These are phyloP conservation scores for Gossypium schwendimanii DNA, from an alignment of 441 rosid species.

Conservation along the genomic window DNA sequence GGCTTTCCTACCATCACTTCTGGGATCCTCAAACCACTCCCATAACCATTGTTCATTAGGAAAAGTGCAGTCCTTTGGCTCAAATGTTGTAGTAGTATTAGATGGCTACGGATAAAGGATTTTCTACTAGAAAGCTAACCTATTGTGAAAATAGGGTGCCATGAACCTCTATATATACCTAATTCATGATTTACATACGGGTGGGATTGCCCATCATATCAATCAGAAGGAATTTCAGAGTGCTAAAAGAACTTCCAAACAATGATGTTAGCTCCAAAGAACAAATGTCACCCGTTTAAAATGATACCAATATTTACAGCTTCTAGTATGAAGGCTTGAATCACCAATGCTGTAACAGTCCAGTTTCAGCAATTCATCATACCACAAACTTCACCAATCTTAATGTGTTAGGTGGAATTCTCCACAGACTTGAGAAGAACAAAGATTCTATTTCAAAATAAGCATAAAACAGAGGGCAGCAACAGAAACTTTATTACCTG, in stretches of 20 bases:
- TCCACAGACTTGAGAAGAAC: neutral
- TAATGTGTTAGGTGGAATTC: neutral
- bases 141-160: neutral
- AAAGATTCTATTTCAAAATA: neutral
- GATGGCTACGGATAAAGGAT: neutral
- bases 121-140: neutral
- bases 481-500: conserved; percentile 37
- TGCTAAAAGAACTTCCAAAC: neutral
- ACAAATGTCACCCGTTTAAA: neutral
- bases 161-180: neutral
- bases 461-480: neutral
- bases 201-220: neutral
- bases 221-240: neutral
- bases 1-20: no score
- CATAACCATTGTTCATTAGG: no score
- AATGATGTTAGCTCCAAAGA: neutral
- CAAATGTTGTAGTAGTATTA: neutral
- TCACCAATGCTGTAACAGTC: neutral
- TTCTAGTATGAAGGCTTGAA: neutral
- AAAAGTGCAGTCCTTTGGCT: neutral
- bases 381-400: neutral
- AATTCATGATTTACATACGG: neutral
- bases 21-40: no score
- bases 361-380: neutral
- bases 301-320: neutral